A percentile compares a stretch with the other conserved stretches of the same genome.
Evolutionary conservation across 345 rosid genomes (phyloP).

Genomic region (Rhodamnia argentea): DNA sequence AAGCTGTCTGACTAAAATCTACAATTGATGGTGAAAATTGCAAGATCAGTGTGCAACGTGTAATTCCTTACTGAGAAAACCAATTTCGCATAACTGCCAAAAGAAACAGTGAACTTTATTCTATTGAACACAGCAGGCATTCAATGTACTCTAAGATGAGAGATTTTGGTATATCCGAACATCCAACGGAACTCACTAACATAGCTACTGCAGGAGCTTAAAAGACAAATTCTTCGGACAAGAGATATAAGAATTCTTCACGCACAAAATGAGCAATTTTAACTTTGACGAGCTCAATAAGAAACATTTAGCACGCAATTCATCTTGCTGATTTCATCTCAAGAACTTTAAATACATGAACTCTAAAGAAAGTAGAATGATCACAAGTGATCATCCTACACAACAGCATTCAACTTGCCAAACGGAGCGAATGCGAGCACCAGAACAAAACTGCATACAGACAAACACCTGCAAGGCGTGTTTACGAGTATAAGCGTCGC

Average conservation of each 20-base stretch:
- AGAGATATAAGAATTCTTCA: not conserved
- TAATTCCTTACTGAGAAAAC: not conserved
- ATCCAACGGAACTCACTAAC: not conserved
- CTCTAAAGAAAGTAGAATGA: not conserved
- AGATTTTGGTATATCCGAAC: not conserved
- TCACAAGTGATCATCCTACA: not conserved
- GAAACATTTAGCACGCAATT: not conserved
- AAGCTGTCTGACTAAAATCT: not conserved
- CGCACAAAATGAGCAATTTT: not conserved
- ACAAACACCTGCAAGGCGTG: not conserved
- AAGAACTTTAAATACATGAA: not conserved
- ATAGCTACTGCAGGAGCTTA: not conserved
- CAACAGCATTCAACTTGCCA: not conserved
- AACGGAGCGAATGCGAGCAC: not conserved
- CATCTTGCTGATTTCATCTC: not conserved
- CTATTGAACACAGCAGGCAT: not conserved
- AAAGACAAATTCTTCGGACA: not conserved
- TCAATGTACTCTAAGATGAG: not conserved
- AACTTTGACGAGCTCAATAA: not conserved
- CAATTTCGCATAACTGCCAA: not conserved
- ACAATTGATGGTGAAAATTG: not conserved
- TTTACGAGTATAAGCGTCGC: not conserved
- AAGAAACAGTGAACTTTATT: not conserved
- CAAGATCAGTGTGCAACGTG: not conserved
- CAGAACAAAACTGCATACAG: not conserved